phyloP scores from a whole-genome alignment of 495 filamentous ascomycete species.

The Trichoderma asperelloides region DNA sequence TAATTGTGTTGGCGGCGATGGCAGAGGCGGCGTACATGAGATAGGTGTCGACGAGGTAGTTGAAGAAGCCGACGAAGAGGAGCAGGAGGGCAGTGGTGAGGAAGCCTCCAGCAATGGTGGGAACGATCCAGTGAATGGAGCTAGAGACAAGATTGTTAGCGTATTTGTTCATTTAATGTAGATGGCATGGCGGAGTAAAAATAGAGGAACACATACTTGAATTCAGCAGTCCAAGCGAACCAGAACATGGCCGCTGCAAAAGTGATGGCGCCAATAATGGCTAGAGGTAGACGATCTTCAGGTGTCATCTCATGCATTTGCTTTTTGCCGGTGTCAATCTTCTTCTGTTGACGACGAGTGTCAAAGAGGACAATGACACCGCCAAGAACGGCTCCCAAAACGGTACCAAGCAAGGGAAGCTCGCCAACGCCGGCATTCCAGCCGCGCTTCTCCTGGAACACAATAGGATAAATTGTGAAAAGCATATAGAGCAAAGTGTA shows the following conservation, averaged over 20 bases:
- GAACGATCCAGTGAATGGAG: conserved; percentile 39
- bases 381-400: conserved; percentile 31
- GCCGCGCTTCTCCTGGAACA: conserved; percentile 44
- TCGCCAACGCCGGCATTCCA: conserved; percentile 47
- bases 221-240: conserved; percentile 41
- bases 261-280: conserved; percentile 39
- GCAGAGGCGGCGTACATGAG: conserved; percentile 59
- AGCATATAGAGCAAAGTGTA: conserved; percentile 48
- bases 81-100: conserved; percentile 27
- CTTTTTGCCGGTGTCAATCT: conserved; percentile 18
- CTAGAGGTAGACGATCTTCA: conserved; percentile 35
- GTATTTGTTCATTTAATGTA: conserved; percentile 9
- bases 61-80: conserved; percentile 45
- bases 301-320: conserved; percentile 15
- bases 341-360: conserved; percentile 18
- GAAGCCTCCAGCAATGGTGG: conserved; percentile 32
- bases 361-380: conserved; percentile 29
- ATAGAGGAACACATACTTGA: conserved; percentile 9
- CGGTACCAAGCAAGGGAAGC: conserved; percentile 37
- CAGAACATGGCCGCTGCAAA: conserved; percentile 45
- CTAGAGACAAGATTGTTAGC: conserved; percentile 6
- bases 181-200: conserved; percentile 10
- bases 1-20: conserved; percentile 51
- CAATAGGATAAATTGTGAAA: conserved; percentile 42
- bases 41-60: conserved; percentile 65